Evolutionary conservation across 352 stramenopile genomes (phyloP), one percentile per base, ranked within the genome.

Genomic region (Pythium brachiatum): DNA sequence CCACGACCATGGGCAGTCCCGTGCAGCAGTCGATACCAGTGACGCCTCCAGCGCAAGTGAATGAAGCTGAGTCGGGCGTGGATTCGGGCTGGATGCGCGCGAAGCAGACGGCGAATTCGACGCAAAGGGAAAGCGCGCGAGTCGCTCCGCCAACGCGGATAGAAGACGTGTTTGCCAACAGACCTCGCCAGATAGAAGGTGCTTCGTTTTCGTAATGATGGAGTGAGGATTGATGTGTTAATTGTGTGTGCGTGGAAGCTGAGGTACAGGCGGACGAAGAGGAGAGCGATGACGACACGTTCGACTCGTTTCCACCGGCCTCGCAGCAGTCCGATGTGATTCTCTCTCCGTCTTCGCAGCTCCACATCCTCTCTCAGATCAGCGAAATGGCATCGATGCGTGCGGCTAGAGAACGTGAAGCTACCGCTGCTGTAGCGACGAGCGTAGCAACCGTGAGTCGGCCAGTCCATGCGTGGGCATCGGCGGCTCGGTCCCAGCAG

Each of bases 291-390:
- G 26, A 13, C n/a, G n/a, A 53, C 29, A 18, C 12, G 21, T 26
- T 44, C 39, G 5, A 25, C 39, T 12, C 39, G 15, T 18, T 34
- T 16, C 2, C 29, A 48, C 21, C 25, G 15, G 36, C 44, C 3
- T 38, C 44, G 16, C 46, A 61, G 3, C 47, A 43, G 9, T 62
- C 58, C 20, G 66, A 81, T 51, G 38, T 89, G 26, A 25, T 76
- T 48, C 64, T 92, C 51, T 92, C 83, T 36, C 83, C 83, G 0
- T 74, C 70, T 16, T 89, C 83, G 18, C 83, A 92, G 53, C 65
- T 92, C 12, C 66, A 92, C 62, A 76, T 90, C 21, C 75, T 92
- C 12, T 87, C 83, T 2, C 79, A 90, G 61, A 89, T 92, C 57
- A 92, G 83, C 47, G 78, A 84, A 52, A 64, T 92, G 23, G 83